Conservation (phyloP, 148 eudicot species). For the Camellia lanceoleosa region DNA sequence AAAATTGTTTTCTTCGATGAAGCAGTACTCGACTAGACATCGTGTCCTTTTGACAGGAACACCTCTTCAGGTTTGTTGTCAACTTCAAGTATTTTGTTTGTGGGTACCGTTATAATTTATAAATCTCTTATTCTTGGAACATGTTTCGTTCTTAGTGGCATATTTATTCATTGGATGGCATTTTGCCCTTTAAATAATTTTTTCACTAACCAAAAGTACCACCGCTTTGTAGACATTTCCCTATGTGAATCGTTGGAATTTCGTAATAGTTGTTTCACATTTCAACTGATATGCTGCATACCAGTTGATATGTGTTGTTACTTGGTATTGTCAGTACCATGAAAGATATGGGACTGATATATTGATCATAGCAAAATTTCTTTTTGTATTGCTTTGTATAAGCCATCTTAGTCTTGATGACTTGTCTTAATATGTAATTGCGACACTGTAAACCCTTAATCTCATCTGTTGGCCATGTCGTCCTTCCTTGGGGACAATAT, state of each 20-base stretch:
- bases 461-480: not conserved
- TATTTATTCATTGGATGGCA: not conserved
- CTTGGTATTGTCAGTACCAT: not conserved
- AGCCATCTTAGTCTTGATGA: not conserved
- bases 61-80: conserved; percentile 83
- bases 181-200: not conserved
- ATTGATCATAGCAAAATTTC: not conserved
- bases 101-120: not conserved
- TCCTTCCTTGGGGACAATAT: not conserved
- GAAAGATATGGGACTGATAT: not conserved
- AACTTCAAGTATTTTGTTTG: not conserved
- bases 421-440: not conserved
- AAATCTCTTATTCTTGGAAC: not conserved
- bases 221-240: not conserved
- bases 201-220: not conserved
- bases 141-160: not conserved
- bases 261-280: not conserved
- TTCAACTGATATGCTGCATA: not conserved
- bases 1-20: conserved; percentile 73
- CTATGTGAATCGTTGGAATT: not conserved
- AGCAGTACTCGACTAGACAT: conserved; percentile 70
- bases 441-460: not conserved
- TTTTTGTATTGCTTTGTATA: not conserved
- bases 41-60: conserved; percentile 96
- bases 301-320: not conserved